A percentile compares a stretch with the other conserved stretches of the same genome.
Evolutionary conservation across 2,329 filamentous ascomycete species (phyloP).

Genomic region (Escovopsis sp.): DNA sequence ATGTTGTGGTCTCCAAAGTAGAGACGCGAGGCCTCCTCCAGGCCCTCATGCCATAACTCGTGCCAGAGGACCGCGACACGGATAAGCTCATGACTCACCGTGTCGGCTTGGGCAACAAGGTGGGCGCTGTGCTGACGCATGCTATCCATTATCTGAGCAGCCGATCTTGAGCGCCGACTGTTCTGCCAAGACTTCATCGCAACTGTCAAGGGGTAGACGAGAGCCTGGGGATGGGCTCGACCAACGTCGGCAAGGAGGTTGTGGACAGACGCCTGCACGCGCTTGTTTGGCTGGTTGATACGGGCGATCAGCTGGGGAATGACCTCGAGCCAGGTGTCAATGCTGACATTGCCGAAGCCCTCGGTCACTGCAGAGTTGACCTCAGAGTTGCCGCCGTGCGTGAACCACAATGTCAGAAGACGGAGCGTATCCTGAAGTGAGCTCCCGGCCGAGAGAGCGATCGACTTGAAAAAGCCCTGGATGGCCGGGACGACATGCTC

Average conservation of each 20-base stretch:
- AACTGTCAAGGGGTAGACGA: conserved; percentile 94
- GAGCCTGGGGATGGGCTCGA: conserved; percentile 81
- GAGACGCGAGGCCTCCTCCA: conserved; percentile 89
- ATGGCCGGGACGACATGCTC: conserved; percentile 92
- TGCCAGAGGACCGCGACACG: conserved; percentile 96
- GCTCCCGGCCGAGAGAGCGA: conserved; percentile 78
- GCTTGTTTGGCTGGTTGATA: conserved; percentile 87
- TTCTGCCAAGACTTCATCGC: conserved; percentile 89
- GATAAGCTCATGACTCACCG: conserved; percentile 92
- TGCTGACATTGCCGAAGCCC: conserved; percentile 79
- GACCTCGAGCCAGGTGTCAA: conserved; percentile 97
- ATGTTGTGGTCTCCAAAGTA: conserved; percentile 98
- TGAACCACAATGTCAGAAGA: conserved; percentile 89
- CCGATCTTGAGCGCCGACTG: conserved; percentile 70
- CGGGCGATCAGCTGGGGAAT: conserved; percentile 94
- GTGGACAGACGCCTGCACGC: conserved; percentile 82
- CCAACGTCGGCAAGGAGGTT: conserved; percentile 86
- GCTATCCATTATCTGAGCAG: conserved; percentile 89
- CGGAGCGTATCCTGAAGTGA: conserved; percentile 91
- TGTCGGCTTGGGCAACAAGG: conserved; percentile 86
- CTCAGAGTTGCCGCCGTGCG: conserved; percentile 74
- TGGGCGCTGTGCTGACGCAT: conserved; percentile 90
- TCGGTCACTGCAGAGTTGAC: conserved; percentile 82
- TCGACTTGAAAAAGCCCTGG: conserved; percentile 93
- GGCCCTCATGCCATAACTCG: conserved; percentile 94